Percentiles rank a stretch among this genome's conserved stretches.
These are phyloP conservation scores for Emiliania huxleyi DNA, from an alignment of 78 protist genomes.

Conservation along the genomic window DNA sequence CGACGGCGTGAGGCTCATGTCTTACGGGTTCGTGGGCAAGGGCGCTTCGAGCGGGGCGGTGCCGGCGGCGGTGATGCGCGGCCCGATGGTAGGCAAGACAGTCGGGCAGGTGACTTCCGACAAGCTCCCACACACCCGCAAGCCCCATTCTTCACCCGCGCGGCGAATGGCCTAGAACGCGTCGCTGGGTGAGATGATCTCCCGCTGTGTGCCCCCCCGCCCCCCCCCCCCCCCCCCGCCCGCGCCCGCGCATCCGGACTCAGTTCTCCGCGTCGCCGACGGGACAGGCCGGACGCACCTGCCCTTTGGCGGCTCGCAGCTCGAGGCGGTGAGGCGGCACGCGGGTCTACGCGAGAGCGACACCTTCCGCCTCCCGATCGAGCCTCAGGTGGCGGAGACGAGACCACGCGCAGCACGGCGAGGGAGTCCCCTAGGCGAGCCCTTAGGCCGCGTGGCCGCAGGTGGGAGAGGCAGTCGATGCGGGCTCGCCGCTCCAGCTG, in stretches of 20 bases:
- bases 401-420: neutral
- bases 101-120: conserved; percentile 70
- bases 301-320: neutral
- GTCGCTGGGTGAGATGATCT: too few relatives aligned
- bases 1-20: neutral
- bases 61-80: conserved; percentile 42
- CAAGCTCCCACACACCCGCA: conserved; percentile 97
- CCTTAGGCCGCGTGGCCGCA: neutral
- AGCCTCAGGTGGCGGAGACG: neutral
- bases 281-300: neutral
- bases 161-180: too few relatives aligned
- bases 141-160: too few relatives aligned
- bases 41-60: neutral
- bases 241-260: conserved; percentile 80
- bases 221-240: too few relatives aligned
- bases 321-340: neutral
- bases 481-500: neutral
- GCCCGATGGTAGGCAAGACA: neutral
- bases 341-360: neutral
- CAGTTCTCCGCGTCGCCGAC: conserved; percentile 59
- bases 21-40: conserved; percentile 27
- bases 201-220: too few relatives aligned
- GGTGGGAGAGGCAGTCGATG: neutral
- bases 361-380: neutral
- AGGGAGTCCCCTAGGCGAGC: neutral